Conservation (phyloP, 257 asterid genomes). For the Solanum appendiculatum region DNA sequence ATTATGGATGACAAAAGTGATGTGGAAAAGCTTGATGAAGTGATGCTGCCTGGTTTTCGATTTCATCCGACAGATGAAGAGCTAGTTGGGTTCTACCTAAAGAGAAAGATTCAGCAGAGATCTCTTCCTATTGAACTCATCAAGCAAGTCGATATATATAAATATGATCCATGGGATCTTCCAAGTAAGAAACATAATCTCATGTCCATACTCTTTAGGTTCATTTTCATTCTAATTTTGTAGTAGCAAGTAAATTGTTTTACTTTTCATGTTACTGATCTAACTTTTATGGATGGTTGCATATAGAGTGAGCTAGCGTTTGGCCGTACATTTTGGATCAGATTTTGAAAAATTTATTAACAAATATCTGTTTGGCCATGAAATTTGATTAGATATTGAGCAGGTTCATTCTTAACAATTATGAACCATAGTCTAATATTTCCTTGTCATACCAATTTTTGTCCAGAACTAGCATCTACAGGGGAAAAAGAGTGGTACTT, state of each 20-base stretch:
- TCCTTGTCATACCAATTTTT: neutral
- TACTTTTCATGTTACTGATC: neutral
- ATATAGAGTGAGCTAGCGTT: neutral
- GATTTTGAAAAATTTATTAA: too few relatives aligned
- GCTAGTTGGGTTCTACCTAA: conserved; percentile 65
- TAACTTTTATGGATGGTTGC: neutral
- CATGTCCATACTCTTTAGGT: neutral
- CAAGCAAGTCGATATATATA: conserved; percentile 79
- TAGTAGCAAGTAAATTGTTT: neutral
- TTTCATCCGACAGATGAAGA: conserved; percentile 91
- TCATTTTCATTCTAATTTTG: neutral
- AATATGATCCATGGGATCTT: conserved; percentile 89
- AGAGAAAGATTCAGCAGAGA: conserved; percentile 53
- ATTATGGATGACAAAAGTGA: conserved; percentile 45
- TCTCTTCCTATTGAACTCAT: conserved; percentile 64
- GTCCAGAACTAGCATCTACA: conserved; percentile 49
- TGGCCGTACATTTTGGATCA: neutral
- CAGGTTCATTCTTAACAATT: neutral
- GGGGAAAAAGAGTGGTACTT: conserved; percentile 96
- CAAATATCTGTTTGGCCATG: neutral
- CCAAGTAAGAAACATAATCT: conserved; percentile 54
- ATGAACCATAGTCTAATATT: neutral
- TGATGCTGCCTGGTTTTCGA: conserved; percentile 73
- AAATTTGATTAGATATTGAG: neutral
- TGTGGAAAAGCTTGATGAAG: conserved; percentile 52